A percentile compares a stretch with the other conserved stretches of the same genome.
phyloP scores from a whole-genome alignment of 441 rosid species.

The Populus hybrid region DNA sequence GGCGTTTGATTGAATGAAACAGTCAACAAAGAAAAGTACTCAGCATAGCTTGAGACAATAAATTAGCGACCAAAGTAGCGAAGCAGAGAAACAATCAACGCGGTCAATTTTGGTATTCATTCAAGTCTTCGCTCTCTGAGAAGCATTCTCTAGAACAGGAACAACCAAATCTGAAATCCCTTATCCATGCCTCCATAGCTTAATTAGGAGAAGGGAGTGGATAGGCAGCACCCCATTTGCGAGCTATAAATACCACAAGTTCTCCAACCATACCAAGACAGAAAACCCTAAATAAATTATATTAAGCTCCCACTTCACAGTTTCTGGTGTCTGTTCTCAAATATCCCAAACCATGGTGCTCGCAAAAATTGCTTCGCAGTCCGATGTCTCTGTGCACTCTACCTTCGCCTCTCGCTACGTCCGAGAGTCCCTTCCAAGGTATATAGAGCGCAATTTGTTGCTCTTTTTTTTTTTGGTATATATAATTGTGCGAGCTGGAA shows the following conservation, averaged over 20 bases:
- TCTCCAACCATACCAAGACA: neutral
- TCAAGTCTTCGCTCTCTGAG: no score
- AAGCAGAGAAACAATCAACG: no score
- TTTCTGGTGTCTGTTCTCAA: neutral
- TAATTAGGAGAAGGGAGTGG: no score
- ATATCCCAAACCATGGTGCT: constrained; percentile 45
- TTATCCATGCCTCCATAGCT: no score
- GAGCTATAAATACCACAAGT: neutral
- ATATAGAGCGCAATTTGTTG: neutral
- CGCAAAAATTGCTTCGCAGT: constrained; percentile 48
- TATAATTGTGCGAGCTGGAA: neutral
- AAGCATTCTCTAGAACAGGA: no score
- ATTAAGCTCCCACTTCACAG: neutral
- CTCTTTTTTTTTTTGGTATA: neutral
- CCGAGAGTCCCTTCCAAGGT: constrained; percentile 73
- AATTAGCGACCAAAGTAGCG: no score
- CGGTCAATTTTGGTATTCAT: no score
- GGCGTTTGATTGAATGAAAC: neutral
- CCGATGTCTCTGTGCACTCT: constrained; percentile 73
- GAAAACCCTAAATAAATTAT: neutral
- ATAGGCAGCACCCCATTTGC: neutral
- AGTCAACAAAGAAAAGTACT: neutral
- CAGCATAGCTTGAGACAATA: no score
- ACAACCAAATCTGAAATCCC: no score
- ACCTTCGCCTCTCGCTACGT: constrained; percentile 95